These are phyloP conservation scores for Trichoderma atrobrunneum DNA, from an alignment of 2,329 filamentous ascomycete genomes.

Conservation along the genomic window DNA sequence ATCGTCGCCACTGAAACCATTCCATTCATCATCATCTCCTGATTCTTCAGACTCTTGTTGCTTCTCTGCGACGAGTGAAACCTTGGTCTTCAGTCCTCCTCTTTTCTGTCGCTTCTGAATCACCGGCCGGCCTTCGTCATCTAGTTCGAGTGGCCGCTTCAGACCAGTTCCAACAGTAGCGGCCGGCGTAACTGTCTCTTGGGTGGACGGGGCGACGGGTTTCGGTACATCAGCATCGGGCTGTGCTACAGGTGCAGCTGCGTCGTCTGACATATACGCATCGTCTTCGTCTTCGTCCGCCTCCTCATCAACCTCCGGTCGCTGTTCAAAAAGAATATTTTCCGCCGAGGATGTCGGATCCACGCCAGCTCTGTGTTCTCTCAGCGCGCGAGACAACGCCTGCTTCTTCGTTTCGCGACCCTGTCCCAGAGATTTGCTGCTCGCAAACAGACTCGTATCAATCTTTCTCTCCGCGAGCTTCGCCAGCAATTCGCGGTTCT, in stretches of 20 bases:
- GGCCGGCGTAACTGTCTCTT: conserved; percentile 14
- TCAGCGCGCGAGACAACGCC: conserved; percentile 59
- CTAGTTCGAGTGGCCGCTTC: conserved; percentile 80
- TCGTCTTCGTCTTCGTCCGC: conserved; percentile 28
- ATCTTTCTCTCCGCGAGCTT: conserved; percentile 76
- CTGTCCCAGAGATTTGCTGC: conserved; percentile 73
- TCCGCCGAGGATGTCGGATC: conserved; percentile 51
- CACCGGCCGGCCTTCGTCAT: conserved; percentile 74
- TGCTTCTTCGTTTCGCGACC: conserved; percentile 69
- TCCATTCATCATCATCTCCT: conserved; percentile 47
- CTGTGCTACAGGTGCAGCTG: conserved; percentile 20
- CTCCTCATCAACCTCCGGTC: conserved; percentile 30
- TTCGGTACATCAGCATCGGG: conserved; percentile 18
- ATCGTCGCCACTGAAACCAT: conserved; percentile 57
- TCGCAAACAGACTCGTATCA: conserved; percentile 78
- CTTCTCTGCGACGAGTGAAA: conserved; percentile 43
- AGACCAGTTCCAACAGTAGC: conserved; percentile 67
- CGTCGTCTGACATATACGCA: conserved; percentile 5
- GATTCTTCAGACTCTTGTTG: conserved; percentile 38
- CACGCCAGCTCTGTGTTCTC: conserved; percentile 64
- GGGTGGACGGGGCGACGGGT: background rate
- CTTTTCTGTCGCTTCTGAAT: conserved; percentile 79
- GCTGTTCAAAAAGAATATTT: conserved; percentile 51
- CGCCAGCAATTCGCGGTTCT: conserved; percentile 78
- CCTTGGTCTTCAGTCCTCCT: conserved; percentile 57